Percentiles rank a stretch among this genome's conserved stretches.
Evolutionary conservation across 73 alveolate genomes (phyloP).

Genomic region (Breviolum minutum): DNA sequence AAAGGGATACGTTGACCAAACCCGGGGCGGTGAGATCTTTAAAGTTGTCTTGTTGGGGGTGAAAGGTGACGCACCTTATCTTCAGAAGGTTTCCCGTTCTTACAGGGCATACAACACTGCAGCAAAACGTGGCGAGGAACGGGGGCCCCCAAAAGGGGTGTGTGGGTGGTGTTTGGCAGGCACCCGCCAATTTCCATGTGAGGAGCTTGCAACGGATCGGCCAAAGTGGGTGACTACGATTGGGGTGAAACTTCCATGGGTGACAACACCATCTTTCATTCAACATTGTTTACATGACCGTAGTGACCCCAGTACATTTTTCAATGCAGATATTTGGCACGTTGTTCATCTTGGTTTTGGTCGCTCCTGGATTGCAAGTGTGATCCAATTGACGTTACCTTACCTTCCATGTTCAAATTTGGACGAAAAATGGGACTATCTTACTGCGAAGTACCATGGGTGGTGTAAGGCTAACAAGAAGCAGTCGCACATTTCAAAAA

Average conservation of each 20-base stretch:
- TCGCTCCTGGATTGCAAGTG: background rate
- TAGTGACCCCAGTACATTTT: background rate
- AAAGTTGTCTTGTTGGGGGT: background rate
- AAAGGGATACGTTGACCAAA: background rate
- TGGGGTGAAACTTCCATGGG: background rate
- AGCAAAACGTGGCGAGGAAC: background rate
- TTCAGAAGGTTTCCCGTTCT: background rate
- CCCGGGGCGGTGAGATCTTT: background rate
- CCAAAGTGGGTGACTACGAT: slow-evolving; percentile 3
- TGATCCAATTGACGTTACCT: background rate
- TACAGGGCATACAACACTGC: background rate
- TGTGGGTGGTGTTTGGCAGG: slow-evolving; percentile 19
- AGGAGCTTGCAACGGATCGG: background rate
- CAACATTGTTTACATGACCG: background rate
- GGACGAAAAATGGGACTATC: background rate
- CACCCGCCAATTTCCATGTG: background rate
- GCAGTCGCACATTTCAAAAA: background rate
- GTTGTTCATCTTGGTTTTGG: slow-evolving; percentile 2
- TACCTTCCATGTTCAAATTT: background rate
- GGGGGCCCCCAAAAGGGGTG: background rate
- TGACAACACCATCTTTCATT: background rate
- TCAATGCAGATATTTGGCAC: slow-evolving; percentile 27
- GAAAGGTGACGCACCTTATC: slow-evolving; percentile 5
- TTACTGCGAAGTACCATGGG: background rate
- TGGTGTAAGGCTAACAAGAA: background rate